Conservation (phyloP, 371 early-diverging fungal genomes). For the Blastocladiella emersonii region DNA sequence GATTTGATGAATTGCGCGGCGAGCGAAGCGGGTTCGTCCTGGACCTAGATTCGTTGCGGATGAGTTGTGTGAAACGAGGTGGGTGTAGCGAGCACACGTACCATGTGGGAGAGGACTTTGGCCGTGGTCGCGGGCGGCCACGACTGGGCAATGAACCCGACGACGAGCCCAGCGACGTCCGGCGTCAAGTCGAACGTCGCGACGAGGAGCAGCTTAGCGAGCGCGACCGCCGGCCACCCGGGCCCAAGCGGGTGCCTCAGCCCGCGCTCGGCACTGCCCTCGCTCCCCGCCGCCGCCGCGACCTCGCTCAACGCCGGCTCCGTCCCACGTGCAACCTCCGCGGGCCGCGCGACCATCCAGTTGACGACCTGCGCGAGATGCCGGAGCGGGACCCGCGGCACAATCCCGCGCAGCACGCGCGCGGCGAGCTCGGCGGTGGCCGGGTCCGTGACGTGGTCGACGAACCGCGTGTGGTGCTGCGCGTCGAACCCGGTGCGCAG, state of each 20-base stretch:
- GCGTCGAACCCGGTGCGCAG: neutral
- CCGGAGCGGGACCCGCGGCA: neutral
- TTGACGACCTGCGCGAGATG: neutral
- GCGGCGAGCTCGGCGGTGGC: neutral
- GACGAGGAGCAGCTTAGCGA: neutral
- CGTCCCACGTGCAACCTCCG: neutral
- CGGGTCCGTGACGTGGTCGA: neutral
- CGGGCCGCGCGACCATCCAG: constrained; percentile 1
- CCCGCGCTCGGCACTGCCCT: neutral
- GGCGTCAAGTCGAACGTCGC: neutral
- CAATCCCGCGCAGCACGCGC: neutral
- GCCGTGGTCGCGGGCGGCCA: neutral
- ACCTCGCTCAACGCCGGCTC: neutral
- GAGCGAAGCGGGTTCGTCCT: constrained; percentile 2
- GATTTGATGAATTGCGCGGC: neutral
- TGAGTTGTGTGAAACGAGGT: neutral
- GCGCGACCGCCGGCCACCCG: neutral
- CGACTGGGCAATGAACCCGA: neutral
- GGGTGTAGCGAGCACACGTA: neutral
- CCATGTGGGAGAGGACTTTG: neutral
- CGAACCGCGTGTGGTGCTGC: neutral
- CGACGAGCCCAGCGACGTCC: constrained; percentile 3
- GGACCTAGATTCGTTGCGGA: neutral
- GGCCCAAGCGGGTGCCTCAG: neutral
- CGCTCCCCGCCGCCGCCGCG: neutral